Conservation (phyloP, 2,329 filamentous ascomycete species). For the Elsinoe arachidis region DNA sequence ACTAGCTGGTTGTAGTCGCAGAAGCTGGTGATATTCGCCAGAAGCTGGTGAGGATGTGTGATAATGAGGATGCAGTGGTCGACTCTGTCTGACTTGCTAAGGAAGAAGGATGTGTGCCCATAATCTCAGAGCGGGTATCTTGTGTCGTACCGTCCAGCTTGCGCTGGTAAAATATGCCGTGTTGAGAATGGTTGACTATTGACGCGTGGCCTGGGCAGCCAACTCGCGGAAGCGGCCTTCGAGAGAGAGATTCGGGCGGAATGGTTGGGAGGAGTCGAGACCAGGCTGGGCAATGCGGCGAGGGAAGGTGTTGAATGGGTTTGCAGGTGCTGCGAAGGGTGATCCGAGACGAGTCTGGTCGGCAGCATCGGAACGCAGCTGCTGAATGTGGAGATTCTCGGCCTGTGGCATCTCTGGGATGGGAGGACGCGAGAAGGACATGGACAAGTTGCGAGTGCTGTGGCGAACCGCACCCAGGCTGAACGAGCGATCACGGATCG, state of each 20-base stretch:
- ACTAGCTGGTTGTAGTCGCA: neutral
- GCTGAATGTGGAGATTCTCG: neutral
- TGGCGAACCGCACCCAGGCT: slow-evolving; percentile 50
- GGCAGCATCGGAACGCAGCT: neutral
- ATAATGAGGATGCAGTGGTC: neutral
- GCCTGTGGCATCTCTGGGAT: slow-evolving; percentile 13
- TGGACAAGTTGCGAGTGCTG: slow-evolving; percentile 42
- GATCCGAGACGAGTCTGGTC: slow-evolving; percentile 36
- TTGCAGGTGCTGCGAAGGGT: slow-evolving; percentile 34
- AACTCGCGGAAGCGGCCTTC: slow-evolving; percentile 10
- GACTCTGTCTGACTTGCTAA: neutral
- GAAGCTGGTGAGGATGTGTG: neutral
- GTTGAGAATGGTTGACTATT: neutral
- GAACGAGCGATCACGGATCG: slow-evolving; percentile 53
- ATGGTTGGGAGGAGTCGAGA: slow-evolving; percentile 15
- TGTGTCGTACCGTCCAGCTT: slow-evolving; percentile 1
- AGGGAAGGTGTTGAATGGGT: slow-evolving; percentile 39
- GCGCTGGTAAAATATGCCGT: slow-evolving; percentile 7
- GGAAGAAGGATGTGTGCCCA: neutral
- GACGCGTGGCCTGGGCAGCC: slow-evolving; percentile 3
- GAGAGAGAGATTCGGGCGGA: slow-evolving; percentile 11
- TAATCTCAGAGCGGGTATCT: slow-evolving; percentile 5
- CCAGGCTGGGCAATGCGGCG: slow-evolving; percentile 32
- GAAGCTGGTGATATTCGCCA: neutral
- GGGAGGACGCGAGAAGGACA: slow-evolving; percentile 45